Percentiles rank a stretch among this genome's conserved stretches.
Conservation (phyloP, 228 moss, liverwort and hornwort species). For the Sphagnum magellanicum region DNA sequence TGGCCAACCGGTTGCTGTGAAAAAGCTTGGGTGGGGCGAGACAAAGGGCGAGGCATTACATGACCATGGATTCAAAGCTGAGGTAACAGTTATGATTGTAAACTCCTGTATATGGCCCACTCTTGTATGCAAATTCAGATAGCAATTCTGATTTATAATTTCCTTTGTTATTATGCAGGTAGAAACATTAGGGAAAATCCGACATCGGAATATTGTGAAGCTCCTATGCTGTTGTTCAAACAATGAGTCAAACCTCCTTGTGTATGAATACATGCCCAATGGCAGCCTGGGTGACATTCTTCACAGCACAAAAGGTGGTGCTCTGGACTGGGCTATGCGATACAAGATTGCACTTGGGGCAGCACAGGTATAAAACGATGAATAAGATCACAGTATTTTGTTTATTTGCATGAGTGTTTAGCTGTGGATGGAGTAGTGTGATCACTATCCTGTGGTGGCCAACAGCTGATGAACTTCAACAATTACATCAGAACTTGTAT, state of each 20-base stretch:
- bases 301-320: slow-evolving; percentile 45
- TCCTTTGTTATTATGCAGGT: slow-evolving; percentile 18
- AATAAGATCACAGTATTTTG: no score
- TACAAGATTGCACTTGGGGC: slow-evolving; percentile 49
- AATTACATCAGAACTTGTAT: background rate
- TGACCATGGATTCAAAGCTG: slow-evolving; percentile 83
- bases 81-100: slow-evolving; percentile 24
- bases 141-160: background rate
- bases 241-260: slow-evolving; percentile 41
- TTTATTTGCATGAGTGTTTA: no score
- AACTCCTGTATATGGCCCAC: background rate
- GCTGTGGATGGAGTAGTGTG: no score
- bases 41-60: slow-evolving; percentile 32
- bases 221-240: slow-evolving; percentile 65
- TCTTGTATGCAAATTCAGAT: background rate
- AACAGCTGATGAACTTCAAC: no score
- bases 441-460: no score
- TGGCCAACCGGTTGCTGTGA: slow-evolving; percentile 76
- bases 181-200: slow-evolving; percentile 57
- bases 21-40: slow-evolving; percentile 59
- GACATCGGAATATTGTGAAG: slow-evolving; percentile 69
- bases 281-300: slow-evolving; percentile 63
- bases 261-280: slow-evolving; percentile 62
- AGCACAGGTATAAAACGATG: slow-evolving; percentile 33
- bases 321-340: slow-evolving; percentile 47